These are phyloP conservation scores for Pisolithus thermaeus DNA, from an alignment of 1,284 basidiomycete genomes.

Conservation along the genomic window DNA sequence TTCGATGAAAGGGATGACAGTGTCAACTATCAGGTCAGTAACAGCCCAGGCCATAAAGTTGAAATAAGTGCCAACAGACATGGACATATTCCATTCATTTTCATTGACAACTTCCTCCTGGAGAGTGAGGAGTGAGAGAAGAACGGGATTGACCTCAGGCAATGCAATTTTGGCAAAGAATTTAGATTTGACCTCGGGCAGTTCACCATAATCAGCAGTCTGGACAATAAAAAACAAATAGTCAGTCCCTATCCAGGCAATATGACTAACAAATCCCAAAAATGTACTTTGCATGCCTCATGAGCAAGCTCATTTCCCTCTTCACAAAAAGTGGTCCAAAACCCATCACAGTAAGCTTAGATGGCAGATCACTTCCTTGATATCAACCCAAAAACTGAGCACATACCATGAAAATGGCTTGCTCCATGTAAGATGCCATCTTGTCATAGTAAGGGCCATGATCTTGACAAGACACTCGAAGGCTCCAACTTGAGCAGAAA, in stretches of 20 bases:
- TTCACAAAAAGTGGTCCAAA: no score
- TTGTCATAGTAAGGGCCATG: constrained; percentile 98
- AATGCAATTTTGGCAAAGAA: constrained; percentile 78
- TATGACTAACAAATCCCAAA: constrained; percentile 30
- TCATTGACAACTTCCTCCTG: constrained; percentile 98
- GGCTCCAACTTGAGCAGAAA: constrained; percentile 86
- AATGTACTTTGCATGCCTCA: constrained; percentile 80
- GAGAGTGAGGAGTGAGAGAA: constrained; percentile 82
- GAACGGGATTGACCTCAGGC: constrained; percentile 89
- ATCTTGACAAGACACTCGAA: constrained; percentile 96
- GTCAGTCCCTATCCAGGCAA: constrained; percentile 47
- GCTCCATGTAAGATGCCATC: constrained; percentile 99
- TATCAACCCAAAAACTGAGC: constrained; percentile 2
- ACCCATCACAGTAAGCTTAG: constrained; percentile 59
- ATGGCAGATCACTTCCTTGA: constrained; percentile 18
- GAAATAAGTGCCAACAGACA: constrained; percentile 96
- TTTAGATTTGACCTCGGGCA: no score
- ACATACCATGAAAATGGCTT: constrained; percentile 92
- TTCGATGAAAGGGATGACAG: constrained; percentile 98
- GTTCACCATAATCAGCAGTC: no score
- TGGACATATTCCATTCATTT: constrained; percentile 98
- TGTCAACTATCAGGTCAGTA: constrained; percentile 61
- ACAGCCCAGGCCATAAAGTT: constrained; percentile 69
- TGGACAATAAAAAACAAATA: no score
- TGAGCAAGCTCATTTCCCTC: constrained; percentile 85